Base-by-base conservation (phyloP, 805 yeast species). In the Candida mattraensis region DNA sequence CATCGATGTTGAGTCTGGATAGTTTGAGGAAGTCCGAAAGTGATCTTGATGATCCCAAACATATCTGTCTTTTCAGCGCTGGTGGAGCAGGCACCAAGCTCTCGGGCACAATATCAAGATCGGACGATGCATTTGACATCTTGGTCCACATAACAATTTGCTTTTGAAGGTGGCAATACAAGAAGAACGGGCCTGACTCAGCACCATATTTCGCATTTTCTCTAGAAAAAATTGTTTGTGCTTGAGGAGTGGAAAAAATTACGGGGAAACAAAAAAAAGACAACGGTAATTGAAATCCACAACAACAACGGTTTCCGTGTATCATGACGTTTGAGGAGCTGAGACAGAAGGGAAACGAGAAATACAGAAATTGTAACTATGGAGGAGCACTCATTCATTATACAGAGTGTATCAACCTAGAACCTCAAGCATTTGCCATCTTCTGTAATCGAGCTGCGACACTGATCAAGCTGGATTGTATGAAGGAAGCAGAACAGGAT, bases 1-100 rank as follows among this genome's bases (percentile, higher is more conserved):
- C 81, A 44, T 76, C 82, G 8, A 65, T 49, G 5, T 58, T 44
- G 22, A 43, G 42, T 41, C 75, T 49, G 3, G 72, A 66, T 1
- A 61, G 39, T 14, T 54, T 48, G 15, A 69, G 42, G 37, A 69
- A 69, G 3, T 60, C 47, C 19, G 66, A 42, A 5, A 69, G 47
- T 0, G 69, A 64, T 30, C 55, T 56, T 5, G 60, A 35, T 25
- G 53, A 60, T 1, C 55, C 45, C 3, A 60, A 42, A 39, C 75
- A 69, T 3, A 58, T 44, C 8, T 51, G 51, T 13, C 54, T 50
- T 2, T 33, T 29, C 2, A 62, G 40, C 2, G 20, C 13, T 7
- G 70, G 71, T 1, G 42, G 40, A 0, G 7, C 46, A 27, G 58
- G 62, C 30, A 47, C 51, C 26, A 38, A 32, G 33, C 37, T 48